These are phyloP conservation scores for Talaromyces wortmannii DNA, from an alignment of 495 filamentous ascomycete species.

Conservation along the genomic window DNA sequence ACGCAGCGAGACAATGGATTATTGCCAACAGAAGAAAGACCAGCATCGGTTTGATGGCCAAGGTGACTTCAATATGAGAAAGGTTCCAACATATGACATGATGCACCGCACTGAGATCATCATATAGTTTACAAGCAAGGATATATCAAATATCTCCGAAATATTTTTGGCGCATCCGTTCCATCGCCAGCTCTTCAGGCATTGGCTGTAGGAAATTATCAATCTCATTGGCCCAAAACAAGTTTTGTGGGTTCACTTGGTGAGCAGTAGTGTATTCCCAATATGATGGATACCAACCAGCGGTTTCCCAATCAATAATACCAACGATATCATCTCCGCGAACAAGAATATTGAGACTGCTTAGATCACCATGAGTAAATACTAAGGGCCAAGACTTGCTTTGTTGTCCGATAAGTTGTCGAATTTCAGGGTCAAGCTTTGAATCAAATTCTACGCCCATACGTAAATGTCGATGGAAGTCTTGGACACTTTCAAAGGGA, in stretches of 20 bases:
- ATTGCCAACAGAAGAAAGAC: conserved; percentile 25
- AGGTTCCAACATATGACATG: conserved; percentile 28
- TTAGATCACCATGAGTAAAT: conserved; percentile 37
- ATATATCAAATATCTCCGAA: conserved; percentile 26
- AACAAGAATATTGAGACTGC: conserved; percentile 34
- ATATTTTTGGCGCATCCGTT: conserved; percentile 30
- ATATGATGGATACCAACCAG: conserved; percentile 43
- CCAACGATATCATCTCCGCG: conserved; percentile 32
- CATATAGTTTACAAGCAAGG: conserved; percentile 1
- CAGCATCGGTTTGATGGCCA: conserved; percentile 26
- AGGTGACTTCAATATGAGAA: conserved; percentile 15
- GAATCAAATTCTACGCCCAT: conserved; percentile 26
- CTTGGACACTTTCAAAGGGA: conserved; percentile 31
- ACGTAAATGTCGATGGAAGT: conserved; percentile 38
- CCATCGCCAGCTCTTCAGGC: conserved; percentile 41
- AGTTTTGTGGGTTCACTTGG: conserved; percentile 41
- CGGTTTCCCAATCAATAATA: conserved; percentile 48
- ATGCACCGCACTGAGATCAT: conserved; percentile 23
- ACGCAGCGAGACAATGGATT: conserved; percentile 21
- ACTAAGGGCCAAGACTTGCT: conserved; percentile 20
- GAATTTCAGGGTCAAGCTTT: conserved; percentile 21
- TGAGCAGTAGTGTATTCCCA: conserved; percentile 46
- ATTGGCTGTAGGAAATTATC: conserved; percentile 41
- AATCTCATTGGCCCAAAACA: conserved; percentile 39
- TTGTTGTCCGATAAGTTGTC: conserved; percentile 30